These are phyloP conservation scores for Trichopus zeylanicus DNA, from an alignment of 116 monocot species.

Conservation along the genomic window DNA sequence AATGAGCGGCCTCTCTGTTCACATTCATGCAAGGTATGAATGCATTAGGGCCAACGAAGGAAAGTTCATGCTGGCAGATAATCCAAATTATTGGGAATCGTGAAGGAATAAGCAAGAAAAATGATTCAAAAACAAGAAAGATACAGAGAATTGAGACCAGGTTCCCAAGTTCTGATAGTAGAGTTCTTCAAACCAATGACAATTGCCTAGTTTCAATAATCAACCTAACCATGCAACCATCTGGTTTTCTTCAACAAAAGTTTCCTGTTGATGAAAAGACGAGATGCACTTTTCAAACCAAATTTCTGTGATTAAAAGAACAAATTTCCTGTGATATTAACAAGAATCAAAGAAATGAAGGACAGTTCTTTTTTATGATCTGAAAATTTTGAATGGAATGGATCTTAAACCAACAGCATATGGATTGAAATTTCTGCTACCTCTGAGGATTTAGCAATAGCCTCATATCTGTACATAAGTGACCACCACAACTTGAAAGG, in stretches of 20 bases:
- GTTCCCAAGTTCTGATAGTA: too few relatives aligned
- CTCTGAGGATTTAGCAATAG: neutral
- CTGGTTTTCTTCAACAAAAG: too few relatives aligned
- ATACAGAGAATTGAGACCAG: too few relatives aligned
- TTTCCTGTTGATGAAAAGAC: too few relatives aligned
- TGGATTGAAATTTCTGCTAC: neutral
- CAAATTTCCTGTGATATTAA: neutral
- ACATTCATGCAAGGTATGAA: neutral
- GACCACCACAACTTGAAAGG: neutral
- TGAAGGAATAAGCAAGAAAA: too few relatives aligned
- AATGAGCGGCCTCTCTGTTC: constrained; percentile 35
- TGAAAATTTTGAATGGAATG: neutral
- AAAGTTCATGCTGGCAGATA: neutral
- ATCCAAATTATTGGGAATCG: constrained; percentile 1
- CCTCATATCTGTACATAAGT: neutral
- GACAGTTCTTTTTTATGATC: neutral
- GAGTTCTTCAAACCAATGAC: too few relatives aligned
- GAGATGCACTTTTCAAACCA: neutral
- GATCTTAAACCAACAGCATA: neutral
- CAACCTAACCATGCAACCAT: too few relatives aligned
- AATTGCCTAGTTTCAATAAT: too few relatives aligned
- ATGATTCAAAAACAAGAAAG: too few relatives aligned
- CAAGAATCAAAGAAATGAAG: neutral
- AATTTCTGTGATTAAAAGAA: neutral
- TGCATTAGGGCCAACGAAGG: neutral